Conservation (phyloP, 805 yeast species). For the Kodamaea kaohsiungensis region DNA sequence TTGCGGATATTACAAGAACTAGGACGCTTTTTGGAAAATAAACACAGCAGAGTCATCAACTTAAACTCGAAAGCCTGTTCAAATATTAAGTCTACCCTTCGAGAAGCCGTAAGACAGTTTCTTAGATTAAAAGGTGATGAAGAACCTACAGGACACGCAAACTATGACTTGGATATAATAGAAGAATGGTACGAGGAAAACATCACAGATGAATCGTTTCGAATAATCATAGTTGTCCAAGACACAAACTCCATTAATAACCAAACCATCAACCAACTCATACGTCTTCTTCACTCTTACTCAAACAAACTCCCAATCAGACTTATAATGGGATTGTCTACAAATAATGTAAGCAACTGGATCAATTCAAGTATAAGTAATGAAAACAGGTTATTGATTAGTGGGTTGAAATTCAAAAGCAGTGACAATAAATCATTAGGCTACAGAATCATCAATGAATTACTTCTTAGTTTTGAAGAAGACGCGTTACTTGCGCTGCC, state of each 20-base stretch:
- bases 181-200: slow-evolving; percentile 29
- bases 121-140: slow-evolving; percentile 14
- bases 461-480: slow-evolving; percentile 24
- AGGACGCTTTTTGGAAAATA: slow-evolving; percentile 16
- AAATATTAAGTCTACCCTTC: slow-evolving; percentile 34
- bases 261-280: slow-evolving; percentile 36
- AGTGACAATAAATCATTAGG: slow-evolving; percentile 36
- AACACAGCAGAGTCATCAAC: slow-evolving; percentile 23
- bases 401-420: slow-evolving; percentile 33
- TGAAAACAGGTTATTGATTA: slow-evolving; percentile 27
- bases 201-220: slow-evolving; percentile 11
- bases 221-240: slow-evolving; percentile 33
- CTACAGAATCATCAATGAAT: slow-evolving; percentile 31
- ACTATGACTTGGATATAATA: slow-evolving; percentile 38
- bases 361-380: slow-evolving; percentile 33
- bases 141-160: slow-evolving; percentile 14
- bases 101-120: slow-evolving; percentile 37
- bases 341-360: slow-evolving; percentile 39
- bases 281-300: slow-evolving; percentile 32
- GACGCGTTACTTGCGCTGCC: slow-evolving; percentile 20
- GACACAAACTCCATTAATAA: slow-evolving; percentile 37
- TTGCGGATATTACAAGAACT: slow-evolving; percentile 39
- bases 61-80: slow-evolving; percentile 34
- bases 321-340: slow-evolving; percentile 37
- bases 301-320: slow-evolving; percentile 29